Base-by-base conservation (phyloP, 2,329 filamentous ascomycete genomes). In the Aspergillus sp. region DNA sequence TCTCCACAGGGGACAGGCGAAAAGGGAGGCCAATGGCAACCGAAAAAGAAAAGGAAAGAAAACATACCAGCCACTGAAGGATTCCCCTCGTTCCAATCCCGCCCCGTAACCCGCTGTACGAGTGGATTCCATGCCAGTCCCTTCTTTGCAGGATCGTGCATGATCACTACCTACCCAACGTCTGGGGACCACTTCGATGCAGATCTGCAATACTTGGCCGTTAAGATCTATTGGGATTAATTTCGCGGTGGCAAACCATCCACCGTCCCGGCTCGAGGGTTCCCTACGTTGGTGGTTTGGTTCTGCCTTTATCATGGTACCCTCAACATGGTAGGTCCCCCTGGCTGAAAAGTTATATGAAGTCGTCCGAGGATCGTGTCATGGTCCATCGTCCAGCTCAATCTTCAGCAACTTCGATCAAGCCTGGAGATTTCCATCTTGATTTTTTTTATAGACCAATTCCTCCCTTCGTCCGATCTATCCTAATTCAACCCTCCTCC, bases 111-210 rank as follows among this genome's bases (percentile, higher is more conserved):
- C 14, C 34, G 11, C 16, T 16, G 14, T 38, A 38, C 34, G 14
- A 11, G 14, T 38, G 11, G 25, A 29, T 29, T 29, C 7, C 25
- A 29, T 29, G 25, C 38, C 50, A 47, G 23, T 45, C 47, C 23
- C 47, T 34, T 47, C 50, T 49, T 48, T 31, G 31, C 51, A 46
- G 51, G 51, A 53, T 58, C 46, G 46, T 56, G 55, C 57, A 57
- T 51, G 20, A 14, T 43, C 34, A 49, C 32, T 34, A 36, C 21
- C 21, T 46, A 43, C 20, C 50, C 47, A 49, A 55, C 49, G 42
- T 52, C 46, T 43, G 43, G 31, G 47, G 32, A 42, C 40, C 20
- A 29, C 21, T 29, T 41, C 17, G 45, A 23, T 45, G 45, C 48
- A 47, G 50, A 54, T 53, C 50, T n/a, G n/a, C 23, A 31, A 11